Base-by-base conservation (phyloP, 371 early-diverging fungal genomes). In the Haplosporangium sp. region DNA sequence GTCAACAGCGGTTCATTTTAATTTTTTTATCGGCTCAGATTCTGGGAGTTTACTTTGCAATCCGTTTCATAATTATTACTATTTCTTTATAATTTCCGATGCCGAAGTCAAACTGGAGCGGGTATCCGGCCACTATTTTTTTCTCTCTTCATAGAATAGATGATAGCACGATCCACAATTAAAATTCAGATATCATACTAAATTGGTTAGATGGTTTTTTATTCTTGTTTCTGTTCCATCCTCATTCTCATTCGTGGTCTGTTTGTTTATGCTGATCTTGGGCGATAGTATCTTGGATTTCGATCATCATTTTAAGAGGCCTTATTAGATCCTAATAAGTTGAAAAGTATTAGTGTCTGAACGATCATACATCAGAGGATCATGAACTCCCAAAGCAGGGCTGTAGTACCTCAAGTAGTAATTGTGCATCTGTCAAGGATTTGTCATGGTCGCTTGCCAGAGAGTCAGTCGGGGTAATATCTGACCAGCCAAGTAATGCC, bases 251-350 rank as follows among this genome's bases (percentile, higher is more conserved):
- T 10, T 8, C 9, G 19, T 19, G 17, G 4, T 50, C 34, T 19
- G 56, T 17, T 39, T 57, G 56, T 17, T 39, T 57, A 11, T 68
- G 44, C 37, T 44, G 57, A 27, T 70, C 71, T 4, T 71, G 61
- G 9, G 61, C 48, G 37, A 81, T 71, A 0, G 69, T 45, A 34
- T 74, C 72, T 27, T 83, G 83, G 15, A 83, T 74, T 59, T 71
- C 77, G 40, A 83, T 74, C 64, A 83, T 71, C 60, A 64, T 70
- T 42, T 69, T 65, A 20, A 83, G 68, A 7, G 83, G 83, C 11
- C 83, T 67, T 20, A 77, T 71, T 47, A 83, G 47, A 38, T 83
- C 83, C 69, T 79, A 44, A 2, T 53, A 17, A 5, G n/a, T 27
- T 37, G 20, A 15, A 27, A 50, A 50, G 40, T 4, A 15, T 50